Conservation (phyloP, 805 yeast species). For the Schizosaccharomyces cryophilus region DNA sequence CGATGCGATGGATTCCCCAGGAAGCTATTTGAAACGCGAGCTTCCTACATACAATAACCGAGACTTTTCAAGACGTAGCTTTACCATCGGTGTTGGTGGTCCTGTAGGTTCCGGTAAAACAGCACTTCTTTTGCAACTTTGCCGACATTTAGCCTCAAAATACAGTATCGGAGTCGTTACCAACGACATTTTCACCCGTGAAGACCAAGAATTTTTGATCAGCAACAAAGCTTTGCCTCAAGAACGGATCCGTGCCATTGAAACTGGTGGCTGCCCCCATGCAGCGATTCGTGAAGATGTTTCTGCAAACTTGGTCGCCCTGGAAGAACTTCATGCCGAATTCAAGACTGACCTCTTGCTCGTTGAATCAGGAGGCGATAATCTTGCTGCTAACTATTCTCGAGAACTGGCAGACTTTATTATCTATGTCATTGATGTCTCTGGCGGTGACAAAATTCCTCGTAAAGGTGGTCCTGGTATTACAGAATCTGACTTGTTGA, state of each 20-base stretch:
- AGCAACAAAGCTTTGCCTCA: not conserved
- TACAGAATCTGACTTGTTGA: constrained; percentile 2
- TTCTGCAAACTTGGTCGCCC: constrained; percentile 2
- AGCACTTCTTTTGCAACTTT: constrained; percentile 1
- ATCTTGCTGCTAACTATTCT: constrained; percentile 3
- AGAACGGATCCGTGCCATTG: constrained; percentile 3
- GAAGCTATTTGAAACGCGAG: constrained; percentile 1
- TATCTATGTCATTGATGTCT: constrained; percentile 4
- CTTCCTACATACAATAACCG: not conserved
- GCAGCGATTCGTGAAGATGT: constrained; percentile 4
- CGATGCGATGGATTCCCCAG: constrained; percentile 2
- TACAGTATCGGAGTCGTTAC: not conserved
- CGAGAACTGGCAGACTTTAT: constrained; percentile 3
- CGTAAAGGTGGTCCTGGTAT: constrained; percentile 4
- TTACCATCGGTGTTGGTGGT: constrained; percentile 3
- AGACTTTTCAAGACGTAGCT: constrained; percentile 1
- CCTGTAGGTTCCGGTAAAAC: constrained; percentile 4
- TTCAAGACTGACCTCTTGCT: constrained; percentile 1
- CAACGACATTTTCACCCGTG: constrained; percentile 3
- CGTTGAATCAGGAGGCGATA: constrained; percentile 3
- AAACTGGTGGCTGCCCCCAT: constrained; percentile 4
- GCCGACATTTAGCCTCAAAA: not conserved
- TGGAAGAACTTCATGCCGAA: constrained; percentile 2
- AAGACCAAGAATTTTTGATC: constrained; percentile 2
- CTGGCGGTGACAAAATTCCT: constrained; percentile 3